Base-by-base conservation (phyloP, 495 filamentous ascomycete genomes). In the Annulohypoxylon stygium region DNA sequence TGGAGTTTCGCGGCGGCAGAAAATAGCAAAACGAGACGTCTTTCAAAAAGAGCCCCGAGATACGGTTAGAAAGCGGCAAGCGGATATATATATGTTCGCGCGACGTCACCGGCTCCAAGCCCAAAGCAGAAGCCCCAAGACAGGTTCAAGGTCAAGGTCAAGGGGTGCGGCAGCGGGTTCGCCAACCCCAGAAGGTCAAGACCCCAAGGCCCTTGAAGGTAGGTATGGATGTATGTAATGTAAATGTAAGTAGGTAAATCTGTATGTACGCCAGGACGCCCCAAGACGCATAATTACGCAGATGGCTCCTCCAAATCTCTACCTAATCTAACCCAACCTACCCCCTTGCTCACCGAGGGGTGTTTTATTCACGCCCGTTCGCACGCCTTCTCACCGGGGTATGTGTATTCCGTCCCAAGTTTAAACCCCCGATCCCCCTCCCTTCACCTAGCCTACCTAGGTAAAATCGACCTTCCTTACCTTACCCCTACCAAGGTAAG, bases 61-160 rank as follows among this genome's bases (percentile, higher is more conserved):
- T 39, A 43, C 10, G 12, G 12, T 16, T 43, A 47, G 43, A 47
- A 47, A 47, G n/a, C n/a, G 43, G 43, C 43, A 47, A 18, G 43
- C 43, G 43, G 43, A 8, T 18, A 47, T 47, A 47, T 47, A 47
- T 47, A 47, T 18, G 43, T 47, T 47, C 43, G 43, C 43, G 43
- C 43, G 18, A 9, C 43, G 43, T 47, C 37, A 12, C 9, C 37
- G 37, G 37, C 9, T 12, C 37, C 43, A 47, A 47, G 43, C 43
- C 43, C 43, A 12, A 39, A 39, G 37, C 37, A 39, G 37, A 39
- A 39, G 12, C 37, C 37, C 30, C 30, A 30, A 30, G n/a, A n/a
- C n/a, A n/a, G n/a, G n/a, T n/a, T n/a, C 30, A 30, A 30, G 30
- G 30, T 30, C 30, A 30, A 30, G 30, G 30, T 30, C 30, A 30